Base-by-base conservation (phyloP, 106 monocot genomes). In the Dioscorea alata region DNA sequence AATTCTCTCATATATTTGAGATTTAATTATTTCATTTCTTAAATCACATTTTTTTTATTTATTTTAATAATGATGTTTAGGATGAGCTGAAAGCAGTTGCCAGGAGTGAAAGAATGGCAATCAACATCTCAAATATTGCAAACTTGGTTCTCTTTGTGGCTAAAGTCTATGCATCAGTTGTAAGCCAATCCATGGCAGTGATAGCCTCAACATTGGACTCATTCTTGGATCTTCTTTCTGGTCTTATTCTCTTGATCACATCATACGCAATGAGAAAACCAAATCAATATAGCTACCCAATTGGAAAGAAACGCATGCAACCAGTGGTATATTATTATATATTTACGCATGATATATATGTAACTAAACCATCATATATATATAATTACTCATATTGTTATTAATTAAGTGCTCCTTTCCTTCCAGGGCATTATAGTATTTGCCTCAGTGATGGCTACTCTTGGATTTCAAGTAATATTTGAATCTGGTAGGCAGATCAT, bases 261-360 rank as follows among this genome's bases (percentile, higher is more conserved):
- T 64, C 95, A 6, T 8, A 82, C 64, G 72, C 86, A 9, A 96
- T 96, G 95, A 84, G 78, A 49, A 91, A 84, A 20, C 86, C 88
- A 8, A 91, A 89, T 31, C 81, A 74, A 16, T 91, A 91, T 31
- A 73, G 23, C 13, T 91, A 91, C 48, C 95, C 95, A 10, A 89
- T 96, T 71, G 95, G 95, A 9, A 96, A 96, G 76, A 88, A 77
- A 48, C 56, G 91, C 17, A 96, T 96, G 95, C 95, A 96, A 54
- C 95, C 95, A 18, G 74, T 91, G 71, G 95, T 96, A 76, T 28
- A 79, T 54, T 54, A 54, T 5, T 54, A 18, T 19, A 4, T 54
- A 18, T 18, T 54, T 54, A 54, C 9, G 0, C 7, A 13, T 8
- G 19, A 13, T n/a, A n/a, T n/a, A n/a, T n/a, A n/a, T 13, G 9